Percentiles rank a stretch among this genome's conserved stretches.
These are phyloP conservation scores for Magnaporthiopsis poae DNA, from an alignment of 2,329 filamentous ascomycete species.

Conservation along the genomic window DNA sequence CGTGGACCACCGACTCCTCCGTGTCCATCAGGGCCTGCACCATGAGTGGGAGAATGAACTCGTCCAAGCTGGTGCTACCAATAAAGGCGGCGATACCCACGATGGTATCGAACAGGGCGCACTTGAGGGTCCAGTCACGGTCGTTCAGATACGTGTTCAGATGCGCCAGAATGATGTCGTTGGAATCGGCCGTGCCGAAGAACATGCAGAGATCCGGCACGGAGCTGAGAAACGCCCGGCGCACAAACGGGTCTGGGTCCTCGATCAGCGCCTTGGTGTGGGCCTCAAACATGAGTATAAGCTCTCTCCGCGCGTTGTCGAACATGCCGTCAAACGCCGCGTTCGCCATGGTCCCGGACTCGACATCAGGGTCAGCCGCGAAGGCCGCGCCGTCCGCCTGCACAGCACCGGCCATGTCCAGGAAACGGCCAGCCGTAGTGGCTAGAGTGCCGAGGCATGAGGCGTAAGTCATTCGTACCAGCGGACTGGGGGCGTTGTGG, in stretches of 20 bases:
- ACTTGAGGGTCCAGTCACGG: slow-evolving; percentile 90
- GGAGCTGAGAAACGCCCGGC: slow-evolving; percentile 81
- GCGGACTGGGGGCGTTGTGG: slow-evolving; percentile 46
- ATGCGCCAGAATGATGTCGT: slow-evolving; percentile 92
- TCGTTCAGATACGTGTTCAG: slow-evolving; percentile 96
- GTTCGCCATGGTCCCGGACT: slow-evolving; percentile 43
- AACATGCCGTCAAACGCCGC: slow-evolving; percentile 71
- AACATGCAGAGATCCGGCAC: slow-evolving; percentile 90
- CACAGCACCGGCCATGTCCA: slow-evolving; percentile 84
- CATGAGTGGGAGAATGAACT: slow-evolving; percentile 93
- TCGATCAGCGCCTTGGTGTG: slow-evolving; percentile 87
- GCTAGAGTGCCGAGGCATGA: slow-evolving; percentile 84
- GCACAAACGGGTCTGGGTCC: slow-evolving; percentile 74
- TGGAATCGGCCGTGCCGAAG: slow-evolving; percentile 82
- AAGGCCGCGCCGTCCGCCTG: slow-evolving; percentile 71
- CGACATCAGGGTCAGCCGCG: slow-evolving; percentile 66
- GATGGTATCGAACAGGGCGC: slow-evolving; percentile 90
- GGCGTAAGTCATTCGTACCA: slow-evolving; percentile 84
- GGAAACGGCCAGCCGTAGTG: slow-evolving; percentile 70
- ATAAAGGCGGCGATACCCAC: slow-evolving; percentile 87
- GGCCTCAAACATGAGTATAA: slow-evolving; percentile 73
- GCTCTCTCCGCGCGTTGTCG: slow-evolving; percentile 73
- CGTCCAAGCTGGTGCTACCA: slow-evolving; percentile 78
- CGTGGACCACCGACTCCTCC: slow-evolving; percentile 89
- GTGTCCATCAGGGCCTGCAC: slow-evolving; percentile 85